Conservation (phyloP, 768 basidiomycete genomes). For the Tylopilus subfusipes region DNA sequence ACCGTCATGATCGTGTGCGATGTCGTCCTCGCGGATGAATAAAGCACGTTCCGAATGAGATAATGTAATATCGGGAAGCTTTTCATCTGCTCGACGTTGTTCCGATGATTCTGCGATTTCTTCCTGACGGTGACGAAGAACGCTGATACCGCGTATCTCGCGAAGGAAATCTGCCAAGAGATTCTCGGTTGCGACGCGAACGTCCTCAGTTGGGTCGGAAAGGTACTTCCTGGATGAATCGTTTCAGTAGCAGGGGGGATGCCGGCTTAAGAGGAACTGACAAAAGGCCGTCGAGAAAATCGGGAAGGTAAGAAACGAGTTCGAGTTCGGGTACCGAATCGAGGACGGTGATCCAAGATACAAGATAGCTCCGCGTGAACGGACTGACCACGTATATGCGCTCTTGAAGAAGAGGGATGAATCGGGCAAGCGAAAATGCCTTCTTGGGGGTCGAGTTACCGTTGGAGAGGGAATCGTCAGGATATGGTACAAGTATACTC, state of each 20-base stretch:
- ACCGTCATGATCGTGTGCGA: slow-evolving; percentile 35
- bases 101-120: slow-evolving; percentile 44
- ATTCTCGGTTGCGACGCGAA: slow-evolving; percentile 86
- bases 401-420: slow-evolving; percentile 90
- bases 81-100: slow-evolving; percentile 46
- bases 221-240: slow-evolving; percentile 73
- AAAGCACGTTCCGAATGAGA: slow-evolving; percentile 55
- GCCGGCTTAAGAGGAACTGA: slow-evolving; percentile 38
- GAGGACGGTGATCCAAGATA: slow-evolving; percentile 93
- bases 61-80: slow-evolving; percentile 55
- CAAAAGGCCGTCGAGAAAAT: slow-evolving; percentile 93
- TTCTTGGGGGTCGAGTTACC: slow-evolving; percentile 45
- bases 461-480: slow-evolving; percentile 40
- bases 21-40: slow-evolving; percentile 50
- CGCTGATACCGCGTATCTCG: slow-evolving; percentile 84
- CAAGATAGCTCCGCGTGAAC: slow-evolving; percentile 93
- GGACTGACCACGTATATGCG: slow-evolving; percentile 94
- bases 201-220: slow-evolving; percentile 92
- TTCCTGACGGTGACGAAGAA: slow-evolving; percentile 64
- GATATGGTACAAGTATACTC: slow-evolving; percentile 64
- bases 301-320: slow-evolving; percentile 89
- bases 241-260: slow-evolving; percentile 4
- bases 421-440: slow-evolving; percentile 91
- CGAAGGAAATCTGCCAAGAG: slow-evolving; percentile 85
- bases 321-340: slow-evolving; percentile 97